Conservation (phyloP, 1,284 basidiomycete genomes). For the Porogramme epimiltina region DNA sequence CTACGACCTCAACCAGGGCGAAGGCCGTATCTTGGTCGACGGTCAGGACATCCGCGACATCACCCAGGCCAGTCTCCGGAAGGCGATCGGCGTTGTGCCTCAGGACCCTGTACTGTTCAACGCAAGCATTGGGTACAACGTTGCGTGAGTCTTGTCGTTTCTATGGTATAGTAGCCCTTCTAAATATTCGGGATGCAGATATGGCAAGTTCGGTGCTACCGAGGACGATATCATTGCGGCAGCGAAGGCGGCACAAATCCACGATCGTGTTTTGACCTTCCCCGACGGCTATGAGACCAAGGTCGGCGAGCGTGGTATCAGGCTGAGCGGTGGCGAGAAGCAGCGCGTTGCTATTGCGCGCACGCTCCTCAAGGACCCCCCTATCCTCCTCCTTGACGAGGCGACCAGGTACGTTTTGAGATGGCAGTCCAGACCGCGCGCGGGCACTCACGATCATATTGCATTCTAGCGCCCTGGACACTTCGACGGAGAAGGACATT, state of each 20-base stretch:
- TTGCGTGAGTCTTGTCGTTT: constrained; percentile 47
- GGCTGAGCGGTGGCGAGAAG: constrained; percentile 81
- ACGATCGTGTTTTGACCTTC: constrained; percentile 78
- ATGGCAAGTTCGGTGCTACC: constrained; percentile 71
- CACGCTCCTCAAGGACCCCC: constrained; percentile 84
- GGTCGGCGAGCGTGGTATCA: constrained; percentile 82
- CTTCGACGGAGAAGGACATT: constrained; percentile 82
- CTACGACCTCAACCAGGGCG: constrained; percentile 80
- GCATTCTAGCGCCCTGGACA: constrained; percentile 68
- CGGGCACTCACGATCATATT: constrained; percentile 14
- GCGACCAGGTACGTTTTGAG: constrained; percentile 59
- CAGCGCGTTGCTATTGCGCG: constrained; percentile 87
- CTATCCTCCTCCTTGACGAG: constrained; percentile 83
- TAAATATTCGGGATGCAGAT: constrained; percentile 40
- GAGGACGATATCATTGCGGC: constrained; percentile 73
- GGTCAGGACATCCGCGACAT: constrained; percentile 85
- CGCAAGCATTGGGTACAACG: constrained; percentile 76
- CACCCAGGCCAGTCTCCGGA: constrained; percentile 78
- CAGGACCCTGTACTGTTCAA: constrained; percentile 88
- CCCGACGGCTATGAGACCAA: constrained; percentile 81
- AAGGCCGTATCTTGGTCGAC: constrained; percentile 78
- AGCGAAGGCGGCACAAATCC: constrained; percentile 79
- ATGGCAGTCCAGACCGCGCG: constrained; percentile 3
- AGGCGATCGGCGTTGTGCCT: constrained; percentile 82
- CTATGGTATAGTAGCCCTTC: neutral